These are phyloP conservation scores for Dipteronia dyeriana DNA, from an alignment of 345 rosid genomes.

Conservation along the genomic window DNA sequence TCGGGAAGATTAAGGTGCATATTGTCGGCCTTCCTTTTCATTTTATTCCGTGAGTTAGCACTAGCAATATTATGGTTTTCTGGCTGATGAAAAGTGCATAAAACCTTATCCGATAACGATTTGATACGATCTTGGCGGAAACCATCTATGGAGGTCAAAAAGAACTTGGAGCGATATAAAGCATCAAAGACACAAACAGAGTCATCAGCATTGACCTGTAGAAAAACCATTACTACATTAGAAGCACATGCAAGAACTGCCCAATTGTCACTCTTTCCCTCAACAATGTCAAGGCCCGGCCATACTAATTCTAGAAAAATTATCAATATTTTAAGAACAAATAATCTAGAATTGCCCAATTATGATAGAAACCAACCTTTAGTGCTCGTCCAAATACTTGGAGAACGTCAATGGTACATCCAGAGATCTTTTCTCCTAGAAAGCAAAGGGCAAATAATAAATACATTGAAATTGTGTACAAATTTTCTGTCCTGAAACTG, in stretches of 20 bases:
- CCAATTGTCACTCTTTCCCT: background rate
- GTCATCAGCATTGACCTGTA: constrained; percentile 76
- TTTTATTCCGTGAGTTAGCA: constrained; percentile 25
- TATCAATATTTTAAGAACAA: background rate
- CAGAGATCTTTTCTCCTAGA: constrained; percentile 51
- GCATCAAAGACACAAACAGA: constrained; percentile 72
- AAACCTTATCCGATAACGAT: constrained; percentile 34
- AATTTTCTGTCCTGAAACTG: background rate
- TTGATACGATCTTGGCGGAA: constrained; percentile 34
- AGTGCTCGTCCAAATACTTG: constrained; percentile 76
- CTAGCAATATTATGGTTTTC: constrained; percentile 29
- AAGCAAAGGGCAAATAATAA: constrained; percentile 30
- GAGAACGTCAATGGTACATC: constrained; percentile 64
- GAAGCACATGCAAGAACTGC: background rate
- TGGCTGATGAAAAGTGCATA: constrained; percentile 24
- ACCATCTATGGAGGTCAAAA: constrained; percentile 45
- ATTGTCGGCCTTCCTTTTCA: constrained; percentile 30
- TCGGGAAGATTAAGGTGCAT: constrained; percentile 89
- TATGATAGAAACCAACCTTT: constrained; percentile 54
- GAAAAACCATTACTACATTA: constrained; percentile 14
- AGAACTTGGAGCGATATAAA: constrained; percentile 78
- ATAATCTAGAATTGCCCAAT: constrained; percentile 3
- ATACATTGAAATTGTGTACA: constrained; percentile 1
- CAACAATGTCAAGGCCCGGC: background rate
- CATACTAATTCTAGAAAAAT: background rate